These are phyloP conservation scores for Tuber calosporum DNA, from an alignment of 495 filamentous ascomycete species.

Conservation along the genomic window DNA sequence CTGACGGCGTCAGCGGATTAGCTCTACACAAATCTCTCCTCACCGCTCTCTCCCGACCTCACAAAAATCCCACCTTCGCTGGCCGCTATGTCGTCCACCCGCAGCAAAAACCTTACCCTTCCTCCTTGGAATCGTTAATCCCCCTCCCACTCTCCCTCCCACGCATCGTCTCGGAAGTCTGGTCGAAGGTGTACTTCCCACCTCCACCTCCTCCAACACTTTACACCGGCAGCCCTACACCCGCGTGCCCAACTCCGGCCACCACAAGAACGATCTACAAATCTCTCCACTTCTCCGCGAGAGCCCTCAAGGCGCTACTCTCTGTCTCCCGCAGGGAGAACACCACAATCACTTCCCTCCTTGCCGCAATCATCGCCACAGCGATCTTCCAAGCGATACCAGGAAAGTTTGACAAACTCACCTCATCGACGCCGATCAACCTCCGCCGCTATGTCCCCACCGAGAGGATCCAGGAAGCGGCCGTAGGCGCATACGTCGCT, in stretches of 20 bases:
- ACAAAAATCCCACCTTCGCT: constrained; percentile 37
- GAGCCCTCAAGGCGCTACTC: constrained; percentile 31
- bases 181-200: constrained; percentile 34
- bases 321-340: constrained; percentile 40
- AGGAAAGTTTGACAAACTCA: neutral
- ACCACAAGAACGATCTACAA: constrained; percentile 39
- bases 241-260: constrained; percentile 30
- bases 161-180: constrained; percentile 10
- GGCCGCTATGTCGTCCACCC: constrained; percentile 12
- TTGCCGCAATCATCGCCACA: constrained; percentile 43
- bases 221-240: constrained; percentile 42
- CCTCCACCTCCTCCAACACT: constrained; percentile 33
- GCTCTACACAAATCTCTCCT: constrained; percentile 43
- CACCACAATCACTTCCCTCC: constrained; percentile 43
- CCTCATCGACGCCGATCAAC: constrained; percentile 33
- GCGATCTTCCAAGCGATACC: constrained; percentile 43
- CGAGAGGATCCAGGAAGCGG: constrained; percentile 41
- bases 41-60: constrained; percentile 41
- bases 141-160: constrained; percentile 11
- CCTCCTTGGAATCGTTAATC: constrained; percentile 8
- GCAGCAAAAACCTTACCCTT: constrained; percentile 12
- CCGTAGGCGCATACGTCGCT: constrained; percentile 45
- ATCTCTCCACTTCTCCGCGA: constrained; percentile 29
- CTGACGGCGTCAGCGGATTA: constrained; percentile 21
- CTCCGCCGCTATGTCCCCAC: constrained; percentile 43